Evolutionary conservation across 192 early-diverging fungal species (phyloP), one percentile per base, ranked within the genome.

Genomic region (Backusella westeae): DNA sequence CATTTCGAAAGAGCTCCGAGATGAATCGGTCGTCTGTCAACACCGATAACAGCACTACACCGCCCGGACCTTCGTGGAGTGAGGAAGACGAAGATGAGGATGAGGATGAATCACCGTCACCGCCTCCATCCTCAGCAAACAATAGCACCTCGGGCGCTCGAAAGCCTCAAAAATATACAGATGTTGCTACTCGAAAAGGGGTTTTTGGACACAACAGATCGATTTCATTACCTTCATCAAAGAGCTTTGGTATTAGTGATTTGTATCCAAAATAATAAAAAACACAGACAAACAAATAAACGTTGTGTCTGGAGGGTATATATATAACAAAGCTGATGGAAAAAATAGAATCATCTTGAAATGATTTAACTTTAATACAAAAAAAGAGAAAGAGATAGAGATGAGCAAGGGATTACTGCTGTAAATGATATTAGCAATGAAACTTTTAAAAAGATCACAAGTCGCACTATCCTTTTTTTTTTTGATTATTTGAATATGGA

Each of bases 51-150:
- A 72, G 41, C 5, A 32, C n/a, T 0, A 15, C 36, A 1, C 29
- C n/a, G 8, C 21, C 29, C 0, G 41, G 26, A 4, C 41, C n/a
- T 19, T 46, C 63, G 0, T 75, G 74, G 74, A 75, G 74, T 46
- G 74, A 75, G 17, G 74, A 75, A 34, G 72, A 74, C 8, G 72
- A 74, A n/a, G 59, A 67, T 32, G 70, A 72, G 19, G 74, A 75
- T 1, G 74, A 75, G 9, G 65, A 67, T 0, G 59, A 67, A 7
- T 32, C 70, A 1, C 9, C 39, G 19, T 44, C 56, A 12, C 21
- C 53, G 4, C 23, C 53, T 29, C 26, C 23, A 29, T n/a, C 52
- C 4, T 21, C 52, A 21, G 3, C 56, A 17, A 44, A 44, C 42
- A 44, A 44, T 17, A 44, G 70, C 46, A 29, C 1, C 2, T 15